Conservation (phyloP, 495 filamentous ascomycete species). For the Penicillium silybi region DNA sequence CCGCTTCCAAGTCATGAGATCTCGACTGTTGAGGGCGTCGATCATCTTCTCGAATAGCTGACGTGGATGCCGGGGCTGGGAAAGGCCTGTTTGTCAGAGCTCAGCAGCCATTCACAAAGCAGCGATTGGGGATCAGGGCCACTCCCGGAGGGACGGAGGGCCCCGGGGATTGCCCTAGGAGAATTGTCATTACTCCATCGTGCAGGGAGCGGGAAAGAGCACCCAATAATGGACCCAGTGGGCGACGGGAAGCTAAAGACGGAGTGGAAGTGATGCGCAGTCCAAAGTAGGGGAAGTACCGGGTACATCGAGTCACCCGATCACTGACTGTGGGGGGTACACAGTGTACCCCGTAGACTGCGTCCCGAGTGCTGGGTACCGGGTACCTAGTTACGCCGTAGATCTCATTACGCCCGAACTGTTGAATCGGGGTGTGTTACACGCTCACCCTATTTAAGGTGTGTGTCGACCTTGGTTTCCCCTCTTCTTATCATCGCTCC, state of each 20-base stretch:
- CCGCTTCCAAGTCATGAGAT: neutral
- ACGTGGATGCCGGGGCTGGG: neutral
- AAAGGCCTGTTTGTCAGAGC: neutral
- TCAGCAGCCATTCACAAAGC: neutral
- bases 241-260: neutral
- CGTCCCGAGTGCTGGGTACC: constrained; percentile 1
- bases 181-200: constrained; percentile 8
- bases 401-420: neutral
- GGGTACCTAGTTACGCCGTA: neutral
- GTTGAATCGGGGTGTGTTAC: neutral
- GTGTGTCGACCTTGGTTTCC: neutral
- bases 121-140: constrained; percentile 1
- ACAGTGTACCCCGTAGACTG: neutral
- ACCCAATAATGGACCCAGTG: constrained; percentile 7
- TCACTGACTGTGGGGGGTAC: neutral
- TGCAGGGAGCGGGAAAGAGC: constrained; percentile 4
- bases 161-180: neutral
- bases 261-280: constrained; percentile 2
- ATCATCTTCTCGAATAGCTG: neutral
- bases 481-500: neutral
- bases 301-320: constrained; percentile 6
- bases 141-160: neutral
- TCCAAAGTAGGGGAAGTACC: constrained; percentile 9
- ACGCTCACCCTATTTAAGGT: neutral
- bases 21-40: neutral